Percentiles rank a stretch among this genome's conserved stretches.
Conservation (phyloP, 2,329 filamentous ascomycete species). For the Calycina herbarum region DNA sequence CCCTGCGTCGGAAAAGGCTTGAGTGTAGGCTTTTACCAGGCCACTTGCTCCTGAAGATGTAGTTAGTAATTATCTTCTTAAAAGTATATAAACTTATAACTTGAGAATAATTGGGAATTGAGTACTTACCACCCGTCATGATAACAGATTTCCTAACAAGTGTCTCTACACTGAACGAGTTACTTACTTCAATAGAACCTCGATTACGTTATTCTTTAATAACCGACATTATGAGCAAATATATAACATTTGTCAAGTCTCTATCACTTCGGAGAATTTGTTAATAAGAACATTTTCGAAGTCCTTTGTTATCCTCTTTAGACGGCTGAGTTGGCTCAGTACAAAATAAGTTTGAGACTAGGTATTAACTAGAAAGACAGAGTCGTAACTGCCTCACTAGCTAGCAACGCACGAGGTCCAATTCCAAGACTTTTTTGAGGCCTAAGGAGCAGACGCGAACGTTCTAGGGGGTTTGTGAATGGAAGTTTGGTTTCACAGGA, state of each 20-base stretch:
- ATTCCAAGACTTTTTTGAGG: background rate
- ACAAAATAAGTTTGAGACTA: background rate
- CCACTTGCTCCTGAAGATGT: conserved; percentile 33
- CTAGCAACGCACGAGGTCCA: too few species aligned
- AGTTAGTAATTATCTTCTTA: background rate
- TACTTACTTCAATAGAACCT: background rate
- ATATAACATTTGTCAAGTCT: background rate
- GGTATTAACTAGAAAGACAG: too few species aligned
- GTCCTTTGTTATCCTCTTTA: background rate
- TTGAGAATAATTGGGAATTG: too few species aligned
- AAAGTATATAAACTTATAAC: background rate
- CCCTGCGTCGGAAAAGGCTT: conserved; percentile 34
- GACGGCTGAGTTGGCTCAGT: background rate
- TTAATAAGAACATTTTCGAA: background rate
- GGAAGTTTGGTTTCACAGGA: too few species aligned
- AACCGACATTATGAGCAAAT: background rate
- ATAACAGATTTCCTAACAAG: conserved; percentile 8
- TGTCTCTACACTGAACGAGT: background rate
- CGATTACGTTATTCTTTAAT: conserved; percentile 2
- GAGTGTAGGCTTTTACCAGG: conserved; percentile 42
- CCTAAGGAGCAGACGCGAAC: background rate
- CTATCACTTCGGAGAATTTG: background rate
- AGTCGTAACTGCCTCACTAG: too few species aligned
- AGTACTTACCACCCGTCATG: conserved; percentile 7
- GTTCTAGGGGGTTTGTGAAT: too few species aligned